Percentiles rank a stretch among this genome's conserved stretches.
Evolutionary conservation across 2,329 filamentous ascomycete genomes (phyloP).

Genomic region (Phaeosphaeria sp.): DNA sequence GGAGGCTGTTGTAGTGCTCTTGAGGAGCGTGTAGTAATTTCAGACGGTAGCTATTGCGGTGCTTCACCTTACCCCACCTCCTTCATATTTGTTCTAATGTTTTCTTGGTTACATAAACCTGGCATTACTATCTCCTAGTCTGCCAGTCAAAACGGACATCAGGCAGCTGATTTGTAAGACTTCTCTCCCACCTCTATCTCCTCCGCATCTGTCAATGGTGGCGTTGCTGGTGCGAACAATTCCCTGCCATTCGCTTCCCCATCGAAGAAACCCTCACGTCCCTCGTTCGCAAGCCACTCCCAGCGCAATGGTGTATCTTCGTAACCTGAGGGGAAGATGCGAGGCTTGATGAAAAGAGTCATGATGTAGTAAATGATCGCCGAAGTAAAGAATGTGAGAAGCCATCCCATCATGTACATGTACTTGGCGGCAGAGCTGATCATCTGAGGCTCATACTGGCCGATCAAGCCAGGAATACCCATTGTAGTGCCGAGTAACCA

Average conservation of each 20-base stretch:
- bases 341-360: constrained; percentile 22
- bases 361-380: constrained; percentile 35
- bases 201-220: constrained; percentile 18
- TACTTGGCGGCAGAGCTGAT: constrained; percentile 40
- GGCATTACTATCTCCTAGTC: no score
- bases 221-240: constrained; percentile 17
- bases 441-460: constrained; percentile 39
- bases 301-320: constrained; percentile 20
- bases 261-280: constrained; percentile 38
- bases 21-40: no score
- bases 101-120: no score
- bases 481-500: constrained; percentile 41
- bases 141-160: neutral
- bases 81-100: no score
- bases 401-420: constrained; percentile 47
- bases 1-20: no score
- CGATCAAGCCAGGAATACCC: constrained; percentile 43
- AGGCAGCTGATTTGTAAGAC: constrained; percentile 11
- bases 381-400: constrained; percentile 41
- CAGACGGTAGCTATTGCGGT: no score
- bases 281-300: constrained; percentile 35
- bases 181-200: constrained; percentile 18
- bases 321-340: constrained; percentile 25
- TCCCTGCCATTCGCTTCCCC: constrained; percentile 29
- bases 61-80: no score